Base-by-base conservation (phyloP, 768 basidiomycete genomes). In the Boletellus sp. region DNA sequence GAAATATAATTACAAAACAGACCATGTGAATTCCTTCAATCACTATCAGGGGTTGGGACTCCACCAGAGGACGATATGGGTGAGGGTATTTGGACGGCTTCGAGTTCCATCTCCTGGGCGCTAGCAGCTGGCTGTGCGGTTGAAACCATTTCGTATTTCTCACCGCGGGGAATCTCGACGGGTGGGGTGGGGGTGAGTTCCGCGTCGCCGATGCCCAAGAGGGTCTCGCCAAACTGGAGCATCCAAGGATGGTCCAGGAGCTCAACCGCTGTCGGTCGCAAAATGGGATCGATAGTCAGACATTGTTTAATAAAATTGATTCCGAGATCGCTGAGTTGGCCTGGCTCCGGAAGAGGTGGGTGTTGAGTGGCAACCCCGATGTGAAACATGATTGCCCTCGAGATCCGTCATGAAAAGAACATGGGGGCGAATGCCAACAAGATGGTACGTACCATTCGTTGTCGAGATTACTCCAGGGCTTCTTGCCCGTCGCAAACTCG, bases 321-420 rank as follows among this genome's bases (percentile, higher is more conserved):
- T 20, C 96, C 96, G 32, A 86, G 65, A 35, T 85, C 84, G 60
- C 90, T 88, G 24, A 98, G 81, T 70, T 98, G 90, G 42, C 83
- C 84, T 8, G 89, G 79, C 58, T 97, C 94, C 4, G 96, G 96
- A 13, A 99, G 72, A 8, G 94, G 94, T 16, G 96, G 96, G 61
- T 96, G 93, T 59, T 98, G 89, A 3, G 93, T 95, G 7, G 94
- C 90, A 39, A 96, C 91, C 39, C 95, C 95, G 49, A 97, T 96
- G 64, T 95, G 94, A 76, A 95, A 98, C 95, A 97, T 97, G 71
- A 97, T 95, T n/a, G 95, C 94, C 94, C 94, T 95, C 59, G 19
- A 26, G 28, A 45, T 16, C 28, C 17, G 33, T 60, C 36, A 62
- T 32, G 11, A 47, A 20, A 26, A 17, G 41, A 35, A 38, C 12